phyloP scores from a whole-genome alignment of 192 early-diverging fungal genomes.

The Tieghemiomyces parasiticus region DNA sequence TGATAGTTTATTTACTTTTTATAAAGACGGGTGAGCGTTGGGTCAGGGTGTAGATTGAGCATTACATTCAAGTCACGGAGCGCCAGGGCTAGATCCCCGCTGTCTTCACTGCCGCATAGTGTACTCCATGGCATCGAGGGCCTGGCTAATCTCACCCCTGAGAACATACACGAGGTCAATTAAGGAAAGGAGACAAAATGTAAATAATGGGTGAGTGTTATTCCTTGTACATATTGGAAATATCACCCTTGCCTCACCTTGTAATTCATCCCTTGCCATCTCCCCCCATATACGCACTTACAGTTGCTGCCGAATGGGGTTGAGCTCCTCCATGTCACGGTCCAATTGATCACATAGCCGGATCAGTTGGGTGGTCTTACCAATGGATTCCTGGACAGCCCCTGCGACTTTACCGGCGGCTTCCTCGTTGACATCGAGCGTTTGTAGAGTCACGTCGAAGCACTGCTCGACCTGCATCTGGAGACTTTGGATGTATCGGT shows the following conservation, averaged over 20 bases:
- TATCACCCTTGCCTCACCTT: background rate
- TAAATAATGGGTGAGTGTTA: background rate
- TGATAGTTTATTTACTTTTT: no score
- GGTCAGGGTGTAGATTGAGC: no score
- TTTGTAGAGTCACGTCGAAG: background rate
- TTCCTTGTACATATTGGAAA: background rate
- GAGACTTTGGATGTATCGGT: constrained; percentile 6
- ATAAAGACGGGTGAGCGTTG: no score
- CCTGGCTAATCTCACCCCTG: background rate
- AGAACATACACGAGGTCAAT: background rate
- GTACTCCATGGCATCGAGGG: constrained; percentile 9
- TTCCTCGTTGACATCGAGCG: background rate
- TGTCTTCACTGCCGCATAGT: no score
- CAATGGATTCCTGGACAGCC: background rate
- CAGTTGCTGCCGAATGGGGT: background rate
- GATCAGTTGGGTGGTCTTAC: background rate
- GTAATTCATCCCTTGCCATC: background rate
- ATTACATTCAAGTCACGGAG: no score
- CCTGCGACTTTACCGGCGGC: background rate
- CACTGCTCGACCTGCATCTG: constrained; percentile 10
- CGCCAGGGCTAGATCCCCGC: no score
- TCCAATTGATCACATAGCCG: constrained; percentile 4
- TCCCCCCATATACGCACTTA: background rate
- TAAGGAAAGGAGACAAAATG: background rate
- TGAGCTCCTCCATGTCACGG: background rate